Percentiles rank a stretch among this genome's conserved stretches.
Evolutionary conservation across 768 basidiomycete genomes (phyloP).

Genomic region (Xerocomus brunneocitrinus): DNA sequence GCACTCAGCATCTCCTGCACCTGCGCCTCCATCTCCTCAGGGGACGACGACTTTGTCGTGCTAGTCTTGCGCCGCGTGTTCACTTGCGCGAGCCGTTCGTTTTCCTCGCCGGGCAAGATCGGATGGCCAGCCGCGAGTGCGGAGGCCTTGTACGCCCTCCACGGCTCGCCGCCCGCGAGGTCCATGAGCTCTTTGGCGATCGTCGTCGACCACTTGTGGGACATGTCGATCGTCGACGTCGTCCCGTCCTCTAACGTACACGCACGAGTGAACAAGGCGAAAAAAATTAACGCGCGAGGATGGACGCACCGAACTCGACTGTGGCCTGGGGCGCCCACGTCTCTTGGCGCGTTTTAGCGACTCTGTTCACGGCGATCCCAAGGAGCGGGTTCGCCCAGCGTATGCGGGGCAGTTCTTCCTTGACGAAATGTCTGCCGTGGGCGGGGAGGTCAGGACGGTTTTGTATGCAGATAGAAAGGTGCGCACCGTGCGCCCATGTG

Average conservation of each 20-base stretch:
- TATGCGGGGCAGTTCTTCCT: constrained; percentile 74
- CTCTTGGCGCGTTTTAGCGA: constrained; percentile 49
- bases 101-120: constrained; percentile 44
- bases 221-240: constrained; percentile 45
- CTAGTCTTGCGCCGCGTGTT: constrained; percentile 11
- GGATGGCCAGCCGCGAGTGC: constrained; percentile 44
- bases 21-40: constrained; percentile 20
- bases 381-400: constrained; percentile 70
- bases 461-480: neutral
- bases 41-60: constrained; percentile 8
- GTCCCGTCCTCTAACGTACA: constrained; percentile 44
- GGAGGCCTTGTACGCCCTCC: constrained; percentile 53
- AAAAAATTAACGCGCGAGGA: neutral
- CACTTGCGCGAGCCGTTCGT: constrained; percentile 17
- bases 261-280: too few relatives aligned
- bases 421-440: constrained; percentile 57
- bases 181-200: constrained; percentile 73
- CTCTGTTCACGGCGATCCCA: constrained; percentile 53
- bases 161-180: constrained; percentile 52
- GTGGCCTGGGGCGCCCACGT: constrained; percentile 58
- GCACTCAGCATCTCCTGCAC: constrained; percentile 30
- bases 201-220: constrained; percentile 63
- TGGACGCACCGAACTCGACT: constrained; percentile 58
- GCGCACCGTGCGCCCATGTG: constrained; percentile 69
- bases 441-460: neutral